Conservation (phyloP, 1,139 yeast genomes). For the Taphrina flavorubra region DNA sequence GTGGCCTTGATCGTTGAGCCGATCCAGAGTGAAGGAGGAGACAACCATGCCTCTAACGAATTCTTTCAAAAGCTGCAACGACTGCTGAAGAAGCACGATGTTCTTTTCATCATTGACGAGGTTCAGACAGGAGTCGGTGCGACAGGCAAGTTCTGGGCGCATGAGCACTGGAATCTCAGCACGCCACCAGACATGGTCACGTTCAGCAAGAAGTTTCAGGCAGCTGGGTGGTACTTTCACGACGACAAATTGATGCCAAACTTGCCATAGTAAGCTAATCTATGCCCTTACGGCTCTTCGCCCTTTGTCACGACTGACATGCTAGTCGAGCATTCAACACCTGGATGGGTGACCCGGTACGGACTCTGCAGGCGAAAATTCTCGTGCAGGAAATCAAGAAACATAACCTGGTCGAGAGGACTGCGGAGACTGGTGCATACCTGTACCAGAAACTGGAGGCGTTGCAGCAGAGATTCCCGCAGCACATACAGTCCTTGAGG, state of each 20-base stretch:
- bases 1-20: slow-evolving; percentile 82
- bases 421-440: slow-evolving; percentile 68
- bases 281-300: too few relatives aligned
- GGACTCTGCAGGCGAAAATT: slow-evolving; percentile 72
- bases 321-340: slow-evolving; percentile 77
- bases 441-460: slow-evolving; percentile 61
- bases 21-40: slow-evolving; percentile 87
- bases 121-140: slow-evolving; percentile 91
- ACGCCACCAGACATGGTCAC: slow-evolving; percentile 82
- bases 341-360: slow-evolving; percentile 90
- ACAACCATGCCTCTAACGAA: slow-evolving; percentile 74
- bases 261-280: slow-evolving; percentile 57
- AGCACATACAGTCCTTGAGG: slow-evolving; percentile 66
- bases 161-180: slow-evolving; percentile 75
- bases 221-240: slow-evolving; percentile 81
- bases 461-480: slow-evolving; percentile 57
- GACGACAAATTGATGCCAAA: slow-evolving; percentile 73
- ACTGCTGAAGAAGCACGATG: slow-evolving; percentile 68
- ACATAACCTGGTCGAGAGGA: slow-evolving; percentile 63
- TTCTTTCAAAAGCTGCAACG: slow-evolving; percentile 82
- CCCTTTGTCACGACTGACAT: neutral
- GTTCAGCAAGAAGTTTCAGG: slow-evolving; percentile 82
- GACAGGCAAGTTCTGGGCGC: slow-evolving; percentile 85
- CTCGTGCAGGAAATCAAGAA: slow-evolving; percentile 68
- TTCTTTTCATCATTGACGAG: slow-evolving; percentile 77